Conservation (phyloP, 1,284 basidiomycete species). For the Taiwanofungus camphoratus region DNA sequence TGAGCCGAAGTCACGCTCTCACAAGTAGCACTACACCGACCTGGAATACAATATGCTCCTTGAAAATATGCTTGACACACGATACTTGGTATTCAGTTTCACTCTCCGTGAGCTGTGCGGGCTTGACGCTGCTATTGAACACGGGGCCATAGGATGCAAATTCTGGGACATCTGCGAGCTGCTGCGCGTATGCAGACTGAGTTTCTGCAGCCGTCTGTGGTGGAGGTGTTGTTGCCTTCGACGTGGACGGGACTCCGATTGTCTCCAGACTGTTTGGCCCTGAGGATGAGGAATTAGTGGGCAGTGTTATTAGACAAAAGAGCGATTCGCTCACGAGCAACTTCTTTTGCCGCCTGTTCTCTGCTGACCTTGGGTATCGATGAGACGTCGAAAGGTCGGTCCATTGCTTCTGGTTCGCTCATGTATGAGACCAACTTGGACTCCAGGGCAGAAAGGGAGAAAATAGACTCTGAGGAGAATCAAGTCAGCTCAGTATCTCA, state of each 20-base stretch:
- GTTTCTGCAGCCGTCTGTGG: constrained; percentile 74
- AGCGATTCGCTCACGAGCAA: constrained; percentile 56
- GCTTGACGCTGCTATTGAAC: constrained; percentile 81
- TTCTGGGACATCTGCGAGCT: constrained; percentile 85
- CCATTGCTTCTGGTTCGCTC: constrained; percentile 66
- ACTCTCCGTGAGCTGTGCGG: constrained; percentile 86
- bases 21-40: constrained; percentile 34
- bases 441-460: constrained; percentile 84
- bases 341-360: constrained; percentile 82
- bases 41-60: constrained; percentile 95
- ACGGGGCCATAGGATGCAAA: constrained; percentile 83
- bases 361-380: constrained; percentile 89
- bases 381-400: constrained; percentile 74
- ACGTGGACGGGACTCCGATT: constrained; percentile 63
- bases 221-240: constrained; percentile 56
- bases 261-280: constrained; percentile 82
- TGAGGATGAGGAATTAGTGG: constrained; percentile 25
- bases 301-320: neutral
- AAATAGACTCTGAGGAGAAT: constrained; percentile 71
- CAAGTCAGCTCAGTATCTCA: neutral
- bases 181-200: constrained; percentile 81
- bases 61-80: constrained; percentile 96
- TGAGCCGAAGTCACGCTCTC: constrained; percentile 3
- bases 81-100: constrained; percentile 98
- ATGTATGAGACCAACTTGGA: constrained; percentile 86